Evolutionary conservation across 768 basidiomycete genomes (phyloP), one percentile per base, ranked within the genome.

Genomic region (Termitomyces titanicus): DNA sequence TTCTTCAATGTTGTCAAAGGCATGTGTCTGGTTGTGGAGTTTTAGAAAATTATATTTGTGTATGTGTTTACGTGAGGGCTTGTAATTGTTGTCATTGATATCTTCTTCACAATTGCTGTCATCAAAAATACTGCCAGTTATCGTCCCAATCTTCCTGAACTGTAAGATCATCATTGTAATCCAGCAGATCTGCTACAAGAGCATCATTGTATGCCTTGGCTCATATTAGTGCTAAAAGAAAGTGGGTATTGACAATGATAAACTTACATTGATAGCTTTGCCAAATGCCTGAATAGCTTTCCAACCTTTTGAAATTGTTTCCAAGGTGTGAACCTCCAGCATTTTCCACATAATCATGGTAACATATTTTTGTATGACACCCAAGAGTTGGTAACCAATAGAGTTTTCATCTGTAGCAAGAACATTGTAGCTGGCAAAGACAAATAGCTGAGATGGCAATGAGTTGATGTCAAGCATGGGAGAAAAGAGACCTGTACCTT

Each of bases 31-130:
- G 0, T 62, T 57, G 34, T 77, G 75, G 0, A 55, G 46, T 57
- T 78, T 76, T 0, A 68, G 71, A 38, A 74, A 74, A 22, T 72
- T 52, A 68, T 43, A 20, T 43, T 22, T 43, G 5, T 13, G 20
- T 20, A 29, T 29, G 29, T 29, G 29, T 29, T 29, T 29, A 3
- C 9, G 29, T 9, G 9, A 4, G 9, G 29, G 29, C 9, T 29
- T 3, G 9, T 29, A 29, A 9, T 9, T 29, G 29, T n/a, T n/a
- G n/a, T n/a, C n/a, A n/a, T n/a, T n/a, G n/a, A n/a, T n/a, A n/a
- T n/a, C n/a, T n/a, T n/a, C n/a, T n/a, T n/a, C n/a, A n/a, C n/a
- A n/a, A n/a, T n/a, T n/a, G n/a, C n/a, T n/a, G n/a, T n/a, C n/a
- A n/a, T n/a, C n/a, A n/a, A n/a, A n/a, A n/a, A n/a, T n/a, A n/a